These are phyloP conservation scores for Canavalia ensiformis DNA, from an alignment of 306 rosid species.

Conservation along the genomic window DNA sequence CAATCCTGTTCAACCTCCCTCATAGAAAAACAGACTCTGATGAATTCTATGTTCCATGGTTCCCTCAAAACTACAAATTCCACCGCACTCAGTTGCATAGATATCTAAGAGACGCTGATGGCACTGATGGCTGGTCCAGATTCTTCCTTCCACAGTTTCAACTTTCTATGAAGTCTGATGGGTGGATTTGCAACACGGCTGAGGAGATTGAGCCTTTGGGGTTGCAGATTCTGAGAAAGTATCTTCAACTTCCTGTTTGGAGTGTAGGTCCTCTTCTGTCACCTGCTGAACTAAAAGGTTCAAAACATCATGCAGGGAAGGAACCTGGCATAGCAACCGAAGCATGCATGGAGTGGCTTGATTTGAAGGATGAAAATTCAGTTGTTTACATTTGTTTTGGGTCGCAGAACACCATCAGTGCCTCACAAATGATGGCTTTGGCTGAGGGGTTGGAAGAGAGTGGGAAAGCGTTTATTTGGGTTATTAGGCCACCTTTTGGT, in stretches of 20 bases:
- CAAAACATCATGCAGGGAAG: conserved; percentile 57
- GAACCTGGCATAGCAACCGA: conserved; percentile 59
- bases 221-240: conserved; percentile 59
- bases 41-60: conserved; percentile 67
- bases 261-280: conserved; percentile 69
- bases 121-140: conserved; percentile 66
- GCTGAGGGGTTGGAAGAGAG: conserved; percentile 76
- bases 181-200: conserved; percentile 76
- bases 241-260: conserved; percentile 56
- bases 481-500: conserved; percentile 77
- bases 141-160: conserved; percentile 54
- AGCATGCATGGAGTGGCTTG: conserved; percentile 65
- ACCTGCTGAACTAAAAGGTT: conserved; percentile 17
- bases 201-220: conserved; percentile 73
- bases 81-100: conserved; percentile 62
- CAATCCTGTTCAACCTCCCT: conserved; percentile 74
- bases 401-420: conserved; percentile 78
- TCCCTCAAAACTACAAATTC: conserved; percentile 63
- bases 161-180: conserved; percentile 56
- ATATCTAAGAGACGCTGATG: conserved; percentile 61
- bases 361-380: conserved; percentile 50
- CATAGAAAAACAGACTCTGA: conserved; percentile 57
- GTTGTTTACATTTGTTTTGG: conserved; percentile 86
- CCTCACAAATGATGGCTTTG: conserved; percentile 73
- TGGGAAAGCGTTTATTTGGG: conserved; percentile 70